Base-by-base conservation (phyloP, 768 basidiomycete genomes). In the Chiua virens region DNA sequence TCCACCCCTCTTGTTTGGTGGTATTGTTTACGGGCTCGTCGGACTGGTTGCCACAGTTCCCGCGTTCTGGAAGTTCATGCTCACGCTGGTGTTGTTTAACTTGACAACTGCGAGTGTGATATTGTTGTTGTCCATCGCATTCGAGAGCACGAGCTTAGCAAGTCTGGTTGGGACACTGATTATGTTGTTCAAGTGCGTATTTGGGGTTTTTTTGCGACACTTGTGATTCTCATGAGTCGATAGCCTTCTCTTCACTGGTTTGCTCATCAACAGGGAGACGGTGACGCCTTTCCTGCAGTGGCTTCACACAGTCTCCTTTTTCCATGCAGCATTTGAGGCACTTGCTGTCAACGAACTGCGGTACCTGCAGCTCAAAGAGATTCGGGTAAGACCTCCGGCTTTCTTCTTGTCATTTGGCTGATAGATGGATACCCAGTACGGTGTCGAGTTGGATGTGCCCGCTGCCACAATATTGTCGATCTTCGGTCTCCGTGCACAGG, bases 301-400 rank as follows among this genome's bases (percentile, higher is more conserved):
- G 90, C 73, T 99, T 52, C 89, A 94, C 65, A 93, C 88, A 0
- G 64, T 91, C 7, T 97, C 94, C 6, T 98, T 98, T 79, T 99
- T 97, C 86, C 97, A 99, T 73, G 96, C 97, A 21, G 97, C 92
- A 0, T 98, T 94, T 59, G 97, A 99, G 72, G 95, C 91, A 1
- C 79, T 99, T 35, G 86, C 95, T n/a, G 97, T 99, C 50, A 99
- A 98, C 66, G 97, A 99, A 69, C 75, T 99, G 50, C 79, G 95
- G 44, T 98, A 97, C 71, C 73, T 98, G 25, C 91, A 94, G 63
- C 75, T 99, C 32, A 92, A 92, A 67, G 92, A 99, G 65, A 81
- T 86, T 57, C 91, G 89, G 77, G 91, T 92, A 48, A 50, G 84
- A 58, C 22, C n/a, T 41, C 3, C 15, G n/a, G 8, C n/a, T 8